phyloP scores from a whole-genome alignment of 768 basidiomycete species.

The Crucibulum laeve region DNA sequence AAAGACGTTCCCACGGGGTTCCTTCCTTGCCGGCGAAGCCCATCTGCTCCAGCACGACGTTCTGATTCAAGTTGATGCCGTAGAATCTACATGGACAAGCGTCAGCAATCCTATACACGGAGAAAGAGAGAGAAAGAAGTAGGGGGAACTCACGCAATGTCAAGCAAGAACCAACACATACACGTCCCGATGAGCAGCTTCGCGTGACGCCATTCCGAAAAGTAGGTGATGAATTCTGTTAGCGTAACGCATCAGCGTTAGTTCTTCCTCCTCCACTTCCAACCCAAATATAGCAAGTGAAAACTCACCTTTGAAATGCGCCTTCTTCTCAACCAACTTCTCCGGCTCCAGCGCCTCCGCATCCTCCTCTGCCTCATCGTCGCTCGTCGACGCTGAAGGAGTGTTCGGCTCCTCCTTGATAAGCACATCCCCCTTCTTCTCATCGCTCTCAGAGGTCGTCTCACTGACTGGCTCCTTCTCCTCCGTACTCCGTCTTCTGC shows the following conservation, averaged over 20 bases:
- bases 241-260: no score
- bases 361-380: constrained; percentile 1
- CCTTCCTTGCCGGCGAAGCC: constrained; percentile 59
- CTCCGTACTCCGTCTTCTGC: no score
- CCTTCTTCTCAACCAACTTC: constrained; percentile 33
- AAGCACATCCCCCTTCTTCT: not conserved
- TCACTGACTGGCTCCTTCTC: no score
- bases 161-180: constrained; percentile 71
- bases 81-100: constrained; percentile 46
- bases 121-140: not conserved
- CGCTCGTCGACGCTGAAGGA: not conserved
- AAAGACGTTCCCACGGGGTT: constrained; percentile 59
- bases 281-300: not conserved
- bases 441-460: not conserved
- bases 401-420: not conserved
- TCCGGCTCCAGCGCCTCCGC: constrained; percentile 11
- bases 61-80: constrained; percentile 71
- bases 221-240: constrained; percentile 61
- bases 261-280: not conserved
- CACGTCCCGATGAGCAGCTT: constrained; percentile 67
- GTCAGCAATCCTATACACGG: no score
- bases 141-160: constrained; percentile 52
- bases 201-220: constrained; percentile 67
- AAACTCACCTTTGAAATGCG: constrained; percentile 44
- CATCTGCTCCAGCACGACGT: constrained; percentile 71